Evolutionary conservation across 2,329 filamentous ascomycete species (phyloP).

Genomic region (Talaromyces sp.): DNA sequence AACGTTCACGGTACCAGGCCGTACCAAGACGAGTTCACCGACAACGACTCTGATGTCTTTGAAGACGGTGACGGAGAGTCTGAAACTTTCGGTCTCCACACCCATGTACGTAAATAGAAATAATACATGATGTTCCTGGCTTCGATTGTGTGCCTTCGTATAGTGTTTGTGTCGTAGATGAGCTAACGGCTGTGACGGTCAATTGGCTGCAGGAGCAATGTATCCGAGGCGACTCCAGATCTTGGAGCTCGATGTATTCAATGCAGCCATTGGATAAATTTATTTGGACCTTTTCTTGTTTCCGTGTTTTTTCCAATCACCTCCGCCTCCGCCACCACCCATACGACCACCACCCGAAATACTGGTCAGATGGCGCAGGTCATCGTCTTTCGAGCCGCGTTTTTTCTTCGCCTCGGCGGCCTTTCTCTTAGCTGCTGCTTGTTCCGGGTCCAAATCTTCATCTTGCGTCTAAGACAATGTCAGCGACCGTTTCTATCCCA

Average conservation of each 20-base stretch:
- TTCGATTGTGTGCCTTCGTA: background rate
- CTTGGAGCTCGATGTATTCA: background rate
- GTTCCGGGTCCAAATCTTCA: slow-evolving; percentile 8
- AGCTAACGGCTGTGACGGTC: background rate
- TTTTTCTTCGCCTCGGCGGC: slow-evolving; percentile 8
- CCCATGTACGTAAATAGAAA: slow-evolving; percentile 19
- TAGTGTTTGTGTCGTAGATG: background rate
- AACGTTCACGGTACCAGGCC: slow-evolving; percentile 20
- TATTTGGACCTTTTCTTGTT: slow-evolving; percentile 8
- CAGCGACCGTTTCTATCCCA: background rate
- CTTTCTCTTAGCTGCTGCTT: slow-evolving; percentile 12
- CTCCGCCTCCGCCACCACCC: slow-evolving; percentile 12
- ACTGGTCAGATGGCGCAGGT: slow-evolving; percentile 20
- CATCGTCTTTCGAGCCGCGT: slow-evolving; percentile 12
- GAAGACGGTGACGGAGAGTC: slow-evolving; percentile 34
- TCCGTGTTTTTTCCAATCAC: slow-evolving; percentile 1
- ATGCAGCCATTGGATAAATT: background rate
- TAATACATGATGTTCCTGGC: background rate
- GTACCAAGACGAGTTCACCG: slow-evolving; percentile 51
- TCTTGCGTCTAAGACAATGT: background rate
- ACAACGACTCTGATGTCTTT: slow-evolving; percentile 47
- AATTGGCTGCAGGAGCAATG: background rate
- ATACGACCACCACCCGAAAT: slow-evolving; percentile 23
- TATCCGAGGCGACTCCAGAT: background rate
- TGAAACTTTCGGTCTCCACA: slow-evolving; percentile 38